Evolutionary conservation across 2,329 filamentous ascomycete species (phyloP), one percentile per base, ranked within the genome.

Genomic region (Aspergillus quadrilineatus): DNA sequence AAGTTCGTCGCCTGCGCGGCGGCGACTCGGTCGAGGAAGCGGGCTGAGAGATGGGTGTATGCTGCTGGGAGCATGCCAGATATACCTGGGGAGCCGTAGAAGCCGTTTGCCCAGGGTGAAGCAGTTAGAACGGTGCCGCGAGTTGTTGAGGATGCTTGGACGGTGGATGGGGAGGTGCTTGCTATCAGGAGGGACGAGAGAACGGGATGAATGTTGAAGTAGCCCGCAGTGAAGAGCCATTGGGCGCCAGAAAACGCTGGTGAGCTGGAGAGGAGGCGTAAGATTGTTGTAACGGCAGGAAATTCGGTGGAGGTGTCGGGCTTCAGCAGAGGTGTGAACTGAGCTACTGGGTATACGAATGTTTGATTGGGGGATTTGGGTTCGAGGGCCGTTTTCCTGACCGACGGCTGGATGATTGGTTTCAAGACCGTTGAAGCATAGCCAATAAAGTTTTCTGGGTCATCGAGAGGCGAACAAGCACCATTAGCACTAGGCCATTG

Each of bases 151-250:
- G 67, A 55, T 22, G 64, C 62, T 26, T 68, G 55, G 2, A 66
- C 61, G 26, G 68, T 61, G n/a, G 76, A 73, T 1, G 68, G 61
- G 15, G 76, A 73, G 1, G 86, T 83, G 0, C 90, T 92, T 6
- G 82, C 80, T 32, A 99, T 85, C 0, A 99, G 80, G 0, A 96
- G 83, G 39, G 87, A 84, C 2, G 90, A 92, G 17, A 97, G 84
- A 4, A 87, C 86, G 0, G 92, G 89, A 6, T 92, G 92, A 55
- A 96, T 96, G 77, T 99, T 99, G 79, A 99, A 99, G 77, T 99
- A 99, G 51, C 94, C 94, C 0, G 94, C 94, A 0, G 94, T 97
- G 73, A 99, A 97, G 0, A 91, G 94, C 94, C 94, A 99, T 12
- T 85, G 88, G 0, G 89, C 89, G 34, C 84, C 82, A 8, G 80